Base-by-base conservation (phyloP, 1,284 basidiomycete species). In the Puccinia coronata region DNA sequence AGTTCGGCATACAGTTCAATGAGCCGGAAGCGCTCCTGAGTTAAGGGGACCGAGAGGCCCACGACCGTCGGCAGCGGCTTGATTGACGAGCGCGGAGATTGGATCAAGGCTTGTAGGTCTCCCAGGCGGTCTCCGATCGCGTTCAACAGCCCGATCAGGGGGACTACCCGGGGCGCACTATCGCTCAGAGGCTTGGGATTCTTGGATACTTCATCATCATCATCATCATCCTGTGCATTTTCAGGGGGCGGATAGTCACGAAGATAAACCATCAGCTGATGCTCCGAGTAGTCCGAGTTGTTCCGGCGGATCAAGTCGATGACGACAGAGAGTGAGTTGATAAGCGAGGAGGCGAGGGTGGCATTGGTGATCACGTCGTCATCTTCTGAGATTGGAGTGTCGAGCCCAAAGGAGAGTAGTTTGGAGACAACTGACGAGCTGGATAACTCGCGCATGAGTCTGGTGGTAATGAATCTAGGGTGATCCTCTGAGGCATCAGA, bases 201-300 rank as follows among this genome's bases (percentile, higher is more conserved):
- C n/a, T n/a, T n/a, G n/a, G n/a, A n/a, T 83, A 81, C 76, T 36
- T 81, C 43, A 69, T 76, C 39, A 83, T 83, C 65, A 84, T 82
- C 82, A 87, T 87, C 51, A 6, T 55, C 82, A 87, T 87, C 39
- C 49, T 51, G 84, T 82, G 87, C 84, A 82, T 86, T 72, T 92
- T 91, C 83, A 93, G 8, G 95, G 90, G 97, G 95, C 41, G 98
- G 89, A 69, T 94, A 90, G 85, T 96, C 95, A 71, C 95, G 92
- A 61, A 98, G 88, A 0, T 94, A 95, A 86, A 98, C 95, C 88
- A 98, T 97, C n/a, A 98, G 89, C 86, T 96, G 97, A 20, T 96
- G 96, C 87, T 99, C 97, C 85, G 97, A 96, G 86, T 96, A 98
- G 86, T 99, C 96, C 75, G 95, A 96, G 87, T 99, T 99, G 87